Evolutionary conservation across 2,329 filamentous ascomycete species (phyloP), one percentile per base, ranked within the genome.

Genomic region (Phymatotrichopsis omnivora): DNA sequence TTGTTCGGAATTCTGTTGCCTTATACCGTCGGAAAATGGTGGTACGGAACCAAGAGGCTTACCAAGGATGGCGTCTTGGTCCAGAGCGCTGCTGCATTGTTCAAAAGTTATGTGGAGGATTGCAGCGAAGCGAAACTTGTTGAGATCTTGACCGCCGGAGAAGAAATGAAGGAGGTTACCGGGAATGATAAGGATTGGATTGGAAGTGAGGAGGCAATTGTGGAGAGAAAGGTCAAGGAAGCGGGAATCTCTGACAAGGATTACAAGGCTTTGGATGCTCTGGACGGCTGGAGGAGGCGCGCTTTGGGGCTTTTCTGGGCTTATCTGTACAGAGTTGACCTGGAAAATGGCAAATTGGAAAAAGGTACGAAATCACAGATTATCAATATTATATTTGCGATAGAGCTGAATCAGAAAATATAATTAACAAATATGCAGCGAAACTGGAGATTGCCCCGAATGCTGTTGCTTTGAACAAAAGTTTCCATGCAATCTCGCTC

Each of bases 1-100:
- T 73, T 96, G 29, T 78, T 98, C 40, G 91, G 89, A 44, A 84
- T 96, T 51, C 69, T 95, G 49, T 71, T 98, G 41, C 91, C 91
- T 2, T 98, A 93, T 63, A 71, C 91, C 36, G 89, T 98, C 45
- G 91, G 91, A 36, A 86, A 82, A 48, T 98, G 91, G 91, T 98
- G 91, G 91, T 98, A 98, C 62, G 91, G 93, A 50, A 93, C 85
- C 25, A 89, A 94, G 65, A 77, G 80, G 58, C 77, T 84, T 65
- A 96, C 91, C 28, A 93, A 89, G 67, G 93, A 98, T 65, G 85
- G 85, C 57, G 82, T 96, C 20, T 72, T 94, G 44, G 81, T 95
- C 62, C 85, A 91, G 62, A 95, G 84, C 64, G 87, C 93, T 57
- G 93, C 93, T 64, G 87, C 85, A 56, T 75, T 98, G 47, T 96